Evolutionary conservation across 2,329 filamentous ascomycete species (phyloP).

Genomic region (Mycogone perniciosa): DNA sequence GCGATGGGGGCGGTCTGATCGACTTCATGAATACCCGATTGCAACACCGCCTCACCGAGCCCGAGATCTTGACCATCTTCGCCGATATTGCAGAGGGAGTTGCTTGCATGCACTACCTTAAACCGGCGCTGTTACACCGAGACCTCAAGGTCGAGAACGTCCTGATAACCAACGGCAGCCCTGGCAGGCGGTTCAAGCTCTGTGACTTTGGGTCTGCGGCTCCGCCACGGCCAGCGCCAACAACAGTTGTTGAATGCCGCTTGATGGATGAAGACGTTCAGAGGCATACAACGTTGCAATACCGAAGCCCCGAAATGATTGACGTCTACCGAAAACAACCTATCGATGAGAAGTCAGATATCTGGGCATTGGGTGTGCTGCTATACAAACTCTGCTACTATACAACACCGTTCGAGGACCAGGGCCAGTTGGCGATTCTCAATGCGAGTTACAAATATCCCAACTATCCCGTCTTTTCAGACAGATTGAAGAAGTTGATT

Average conservation of each 20-base stretch:
- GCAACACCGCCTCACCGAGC: conserved; percentile 93
- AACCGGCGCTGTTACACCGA: conserved; percentile 83
- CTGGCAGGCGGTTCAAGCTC: conserved; percentile 79
- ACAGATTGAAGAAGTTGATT: conserved; percentile 82
- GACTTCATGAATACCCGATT: conserved; percentile 99
- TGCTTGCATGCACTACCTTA: conserved; percentile 98
- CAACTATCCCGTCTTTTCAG: conserved; percentile 80
- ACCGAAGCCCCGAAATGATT: conserved; percentile 96
- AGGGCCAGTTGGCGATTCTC: conserved; percentile 92
- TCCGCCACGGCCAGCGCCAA: conserved; percentile 74
- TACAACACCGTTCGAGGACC: conserved; percentile 96
- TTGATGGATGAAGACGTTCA: conserved; percentile 96
- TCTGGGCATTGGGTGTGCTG: conserved; percentile 92
- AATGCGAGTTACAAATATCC: conserved; percentile 95
- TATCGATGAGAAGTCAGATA: conserved; percentile 97
- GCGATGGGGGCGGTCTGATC: conserved; percentile 88
- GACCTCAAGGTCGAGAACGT: conserved; percentile 99
- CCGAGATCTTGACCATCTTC: conserved; percentile 96
- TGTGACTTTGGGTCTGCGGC: conserved; percentile 97
- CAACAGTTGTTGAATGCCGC: conserved; percentile 79
- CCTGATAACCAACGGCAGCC: conserved; percentile 66
- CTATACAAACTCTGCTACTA: conserved; percentile 99
- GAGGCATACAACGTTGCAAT: conserved; percentile 94
- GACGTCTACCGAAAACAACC: conserved; percentile 95
- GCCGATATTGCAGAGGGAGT: conserved; percentile 93